Evolutionary conservation across 352 stramenopile genomes (phyloP).

Genomic region (Globisporangium parvum): DNA sequence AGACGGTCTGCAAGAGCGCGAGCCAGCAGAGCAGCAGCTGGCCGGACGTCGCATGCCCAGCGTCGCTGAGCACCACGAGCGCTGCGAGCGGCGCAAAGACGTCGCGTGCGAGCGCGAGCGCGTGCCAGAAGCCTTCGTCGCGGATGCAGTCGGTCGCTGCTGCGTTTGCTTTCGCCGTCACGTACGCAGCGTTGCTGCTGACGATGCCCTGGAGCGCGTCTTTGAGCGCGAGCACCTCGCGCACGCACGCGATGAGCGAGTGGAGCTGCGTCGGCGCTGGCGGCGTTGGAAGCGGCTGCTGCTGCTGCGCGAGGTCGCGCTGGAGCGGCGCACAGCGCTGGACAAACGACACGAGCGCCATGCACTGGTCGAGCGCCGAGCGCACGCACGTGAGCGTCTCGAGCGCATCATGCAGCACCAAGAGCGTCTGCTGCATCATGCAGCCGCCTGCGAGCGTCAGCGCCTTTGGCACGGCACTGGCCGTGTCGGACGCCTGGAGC

Average conservation of each 20-base stretch:
- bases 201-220: conserved; percentile 4
- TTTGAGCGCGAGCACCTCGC: conserved; percentile 14
- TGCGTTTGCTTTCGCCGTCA: background rate
- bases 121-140: conserved; percentile 25
- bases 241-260: conserved; percentile 18
- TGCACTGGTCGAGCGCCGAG: conserved; percentile 14
- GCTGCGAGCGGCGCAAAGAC: conserved; percentile 23
- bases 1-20: conserved; percentile 10
- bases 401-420: conserved; percentile 17
- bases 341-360: conserved; percentile 15
- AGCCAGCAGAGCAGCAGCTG: conserved; percentile 31
- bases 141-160: conserved; percentile 4
- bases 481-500: conserved; percentile 1
- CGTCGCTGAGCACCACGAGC: conserved; percentile 23
- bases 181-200: background rate
- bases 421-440: conserved; percentile 28
- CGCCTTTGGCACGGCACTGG: background rate
- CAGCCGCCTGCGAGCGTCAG: conserved; percentile 15
- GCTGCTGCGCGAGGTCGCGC: background rate
- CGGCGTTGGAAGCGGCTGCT: conserved; percentile 1
- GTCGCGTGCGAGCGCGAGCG: conserved; percentile 6
- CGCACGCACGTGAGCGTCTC: conserved; percentile 17
- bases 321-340: conserved; percentile 3
- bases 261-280: conserved; percentile 10
- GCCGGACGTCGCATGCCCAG: conserved; percentile 16